A percentile compares a stretch with the other conserved stretches of the same genome.
Evolutionary conservation across 345 rosid species (phyloP).

Genomic region (Camelina laxa): DNA sequence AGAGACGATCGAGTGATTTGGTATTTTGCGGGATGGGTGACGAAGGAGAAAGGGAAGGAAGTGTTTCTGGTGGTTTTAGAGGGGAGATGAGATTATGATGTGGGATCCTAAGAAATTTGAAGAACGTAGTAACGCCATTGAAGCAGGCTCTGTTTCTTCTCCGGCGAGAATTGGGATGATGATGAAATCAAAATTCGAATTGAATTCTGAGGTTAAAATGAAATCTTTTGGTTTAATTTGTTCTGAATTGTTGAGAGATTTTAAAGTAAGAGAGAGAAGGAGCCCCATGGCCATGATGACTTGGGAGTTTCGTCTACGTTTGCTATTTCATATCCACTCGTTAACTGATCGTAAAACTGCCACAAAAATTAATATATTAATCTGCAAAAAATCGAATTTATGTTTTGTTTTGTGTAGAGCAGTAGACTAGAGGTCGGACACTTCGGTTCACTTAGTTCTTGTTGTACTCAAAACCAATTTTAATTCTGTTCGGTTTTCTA

Average conservation of each 20-base stretch:
- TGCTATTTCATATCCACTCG: background rate
- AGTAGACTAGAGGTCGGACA: background rate
- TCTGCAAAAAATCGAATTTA: background rate
- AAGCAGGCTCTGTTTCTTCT: constrained; percentile 23
- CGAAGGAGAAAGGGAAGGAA: constrained; percentile 35
- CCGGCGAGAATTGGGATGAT: background rate
- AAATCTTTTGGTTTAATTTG: too few species aligned
- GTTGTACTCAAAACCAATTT: background rate
- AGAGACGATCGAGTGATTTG: constrained; percentile 38
- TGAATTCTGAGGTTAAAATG: background rate
- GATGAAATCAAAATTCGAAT: constrained; percentile 3
- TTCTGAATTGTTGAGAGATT: too few species aligned
- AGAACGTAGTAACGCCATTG: constrained; percentile 36
- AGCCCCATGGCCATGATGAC: background rate
- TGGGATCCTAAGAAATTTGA: constrained; percentile 32
- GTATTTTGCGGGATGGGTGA: constrained; percentile 23
- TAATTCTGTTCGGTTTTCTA: background rate
- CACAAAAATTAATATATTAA: background rate
- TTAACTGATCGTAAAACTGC: background rate
- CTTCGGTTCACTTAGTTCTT: background rate
- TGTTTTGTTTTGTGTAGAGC: too few species aligned
- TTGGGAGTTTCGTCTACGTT: background rate
- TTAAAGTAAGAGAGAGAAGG: too few species aligned
- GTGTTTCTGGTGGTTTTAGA: constrained; percentile 28
- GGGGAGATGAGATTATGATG: constrained; percentile 34